Percentiles rank a stretch among this genome's conserved stretches.
Conservation (phyloP, 1,284 basidiomycete genomes). For the Tilletia caries region DNA sequence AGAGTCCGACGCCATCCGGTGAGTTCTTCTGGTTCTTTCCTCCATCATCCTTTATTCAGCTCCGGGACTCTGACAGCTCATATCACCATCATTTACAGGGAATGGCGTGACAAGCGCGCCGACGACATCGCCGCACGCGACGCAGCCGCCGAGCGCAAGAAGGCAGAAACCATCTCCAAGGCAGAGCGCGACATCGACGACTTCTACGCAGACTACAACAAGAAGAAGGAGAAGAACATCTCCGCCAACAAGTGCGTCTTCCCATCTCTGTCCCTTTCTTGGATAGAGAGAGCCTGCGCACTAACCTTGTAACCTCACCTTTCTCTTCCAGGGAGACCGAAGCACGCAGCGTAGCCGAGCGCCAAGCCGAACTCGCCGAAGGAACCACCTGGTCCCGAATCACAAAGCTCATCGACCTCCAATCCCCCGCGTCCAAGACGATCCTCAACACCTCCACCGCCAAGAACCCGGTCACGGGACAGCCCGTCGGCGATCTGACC, state of each 20-base stretch:
- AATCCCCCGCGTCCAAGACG: conserved; percentile 94
- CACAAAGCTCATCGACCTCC: conserved; percentile 76
- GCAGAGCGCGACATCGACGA: conserved; percentile 91
- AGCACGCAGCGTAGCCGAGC: conserved; percentile 70
- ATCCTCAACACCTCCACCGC: conserved; percentile 65
- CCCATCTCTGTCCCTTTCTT: neutral
- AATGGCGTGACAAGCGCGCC: conserved; percentile 83
- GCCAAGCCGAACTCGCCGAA: conserved; percentile 73
- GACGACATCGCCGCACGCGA: conserved; percentile 78
- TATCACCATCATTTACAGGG: conserved; percentile 56
- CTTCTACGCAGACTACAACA: conserved; percentile 91
- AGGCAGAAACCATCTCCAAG: conserved; percentile 79
- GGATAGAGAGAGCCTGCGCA: neutral
- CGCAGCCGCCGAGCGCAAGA: conserved; percentile 72
- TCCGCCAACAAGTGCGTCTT: conserved; percentile 84
- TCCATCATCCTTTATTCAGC: no score
- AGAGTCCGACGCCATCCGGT: conserved; percentile 42
- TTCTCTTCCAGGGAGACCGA: conserved; percentile 71
- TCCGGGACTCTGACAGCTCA: neutral
- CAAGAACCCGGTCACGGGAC: conserved; percentile 55
- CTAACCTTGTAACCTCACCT: neutral
- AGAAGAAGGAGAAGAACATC: conserved; percentile 88
- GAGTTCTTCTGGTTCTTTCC: neutral
- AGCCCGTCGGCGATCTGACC: conserved; percentile 82
- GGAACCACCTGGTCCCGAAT: conserved; percentile 97